These are phyloP conservation scores for Auxenochlorella pyrenoidosa DNA, from an alignment of 139 green algal genomes.

Conservation along the genomic window DNA sequence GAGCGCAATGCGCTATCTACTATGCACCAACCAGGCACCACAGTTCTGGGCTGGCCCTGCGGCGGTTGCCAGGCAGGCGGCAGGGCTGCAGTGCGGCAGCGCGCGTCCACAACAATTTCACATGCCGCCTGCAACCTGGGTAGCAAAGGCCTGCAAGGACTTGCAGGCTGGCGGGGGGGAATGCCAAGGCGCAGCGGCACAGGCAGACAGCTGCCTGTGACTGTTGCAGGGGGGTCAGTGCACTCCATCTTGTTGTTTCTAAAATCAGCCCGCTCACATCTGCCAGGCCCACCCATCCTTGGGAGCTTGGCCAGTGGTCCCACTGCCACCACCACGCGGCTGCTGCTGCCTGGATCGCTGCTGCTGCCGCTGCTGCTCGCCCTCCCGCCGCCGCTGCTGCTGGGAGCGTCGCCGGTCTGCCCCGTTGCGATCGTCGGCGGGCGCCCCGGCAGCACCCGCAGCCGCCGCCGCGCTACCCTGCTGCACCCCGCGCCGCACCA, in stretches of 20 bases:
- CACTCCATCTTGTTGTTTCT: too few relatives aligned
- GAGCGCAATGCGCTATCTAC: not conserved
- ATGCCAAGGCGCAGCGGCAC: too few relatives aligned
- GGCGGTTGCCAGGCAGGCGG: too few relatives aligned
- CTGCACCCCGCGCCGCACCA: constrained; percentile 58
- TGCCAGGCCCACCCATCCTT: not conserved
- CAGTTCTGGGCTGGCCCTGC: too few relatives aligned
- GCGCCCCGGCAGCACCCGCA: not conserved
- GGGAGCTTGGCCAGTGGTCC: not conserved
- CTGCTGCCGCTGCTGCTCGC: not conserved
- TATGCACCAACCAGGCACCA: not conserved
- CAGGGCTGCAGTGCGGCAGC: not conserved
- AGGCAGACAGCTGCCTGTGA: too few relatives aligned
- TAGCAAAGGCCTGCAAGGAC: not conserved
- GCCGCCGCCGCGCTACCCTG: constrained; percentile 35
- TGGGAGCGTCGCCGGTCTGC: not conserved
- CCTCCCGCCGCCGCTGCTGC: not conserved
- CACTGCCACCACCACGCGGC: not conserved
- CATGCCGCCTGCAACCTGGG: not conserved
- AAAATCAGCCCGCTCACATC: not conserved
- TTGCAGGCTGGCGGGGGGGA: too few relatives aligned
- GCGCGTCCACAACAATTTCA: not conserved
- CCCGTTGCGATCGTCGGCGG: not conserved
- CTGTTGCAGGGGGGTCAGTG: not conserved
- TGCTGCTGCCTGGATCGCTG: not conserved